Percentiles rank a stretch among this genome's conserved stretches.
Evolutionary conservation across 2,329 filamentous ascomycete genomes (phyloP).

Genomic region (Zarea fungicola): DNA sequence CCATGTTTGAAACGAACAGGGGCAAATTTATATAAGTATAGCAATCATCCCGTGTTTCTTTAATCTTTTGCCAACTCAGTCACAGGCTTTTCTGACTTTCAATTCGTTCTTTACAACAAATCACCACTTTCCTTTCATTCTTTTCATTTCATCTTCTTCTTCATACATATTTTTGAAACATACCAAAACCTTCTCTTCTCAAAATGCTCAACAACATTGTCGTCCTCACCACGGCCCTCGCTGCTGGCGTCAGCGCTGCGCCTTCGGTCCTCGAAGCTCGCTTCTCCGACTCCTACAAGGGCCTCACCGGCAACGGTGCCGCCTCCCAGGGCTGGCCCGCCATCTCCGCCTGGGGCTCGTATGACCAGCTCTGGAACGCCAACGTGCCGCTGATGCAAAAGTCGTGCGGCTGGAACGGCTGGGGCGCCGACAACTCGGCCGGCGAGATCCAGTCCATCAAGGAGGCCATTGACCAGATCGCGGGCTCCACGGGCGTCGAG

Average conservation of each 20-base stretch:
- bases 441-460: not conserved
- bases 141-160: too few species aligned
- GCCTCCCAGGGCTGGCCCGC: slow-evolving; percentile 18
- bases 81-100: too few species aligned
- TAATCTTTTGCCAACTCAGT: too few species aligned
- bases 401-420: slow-evolving; percentile 8
- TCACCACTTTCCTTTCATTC: too few species aligned
- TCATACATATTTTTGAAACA: too few species aligned
- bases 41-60: too few species aligned
- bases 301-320: slow-evolving; percentile 19
- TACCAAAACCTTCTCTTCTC: too few species aligned
- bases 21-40: too few species aligned
- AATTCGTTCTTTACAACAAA: too few species aligned
- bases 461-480: not conserved
- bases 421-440: slow-evolving; percentile 3
- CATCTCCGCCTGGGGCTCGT: slow-evolving; percentile 14
- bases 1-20: too few species aligned
- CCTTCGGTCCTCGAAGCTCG: not conserved
- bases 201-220: not conserved
- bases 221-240: not conserved
- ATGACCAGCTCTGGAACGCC: slow-evolving; percentile 15
- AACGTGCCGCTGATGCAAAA: slow-evolving; percentile 14
- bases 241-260: not conserved
- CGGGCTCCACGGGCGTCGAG: not conserved
- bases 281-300: slow-evolving; percentile 15